Base-by-base conservation (phyloP, 768 basidiomycete species). In the Boletus vinaceobasis region DNA sequence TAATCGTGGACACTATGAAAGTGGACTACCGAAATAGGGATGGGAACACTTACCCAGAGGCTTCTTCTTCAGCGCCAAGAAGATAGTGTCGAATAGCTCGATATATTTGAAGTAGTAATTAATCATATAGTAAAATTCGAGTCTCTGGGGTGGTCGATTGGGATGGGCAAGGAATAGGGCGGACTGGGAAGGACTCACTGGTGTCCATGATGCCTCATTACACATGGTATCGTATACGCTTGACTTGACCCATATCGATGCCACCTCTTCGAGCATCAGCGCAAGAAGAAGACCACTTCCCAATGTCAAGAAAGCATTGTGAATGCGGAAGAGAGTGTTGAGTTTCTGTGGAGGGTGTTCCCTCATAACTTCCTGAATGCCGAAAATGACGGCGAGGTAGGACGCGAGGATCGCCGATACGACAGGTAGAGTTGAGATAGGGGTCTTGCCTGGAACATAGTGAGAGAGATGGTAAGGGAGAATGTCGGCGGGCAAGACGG, bases 91-190 rank as follows among this genome's bases (percentile, higher is more conserved):
- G 59, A 96, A 71, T 55, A 98, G 84, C 75, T 99, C 97, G 60
- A 97, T 76, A 73, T 98, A 98, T 72, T 98, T 98, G 84, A 97
- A 92, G 75, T 87, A 94, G 77, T 98, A 99, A 78, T 99, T 99
- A 79, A 98, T 79, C 80, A 98, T 93, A 78, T 99, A 98, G 78
- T 91, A 98, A 67, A 94, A 88, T 75, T 98, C 90, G 71, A 98
- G 79, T 70, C 82, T 83, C 94, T 97, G 65, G 14, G 42, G 21
- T 39, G 9, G 43, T 49, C 29, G 31, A 5, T 17, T 51, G 57
- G 32, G 48, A 46, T 45, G 35, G 60, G 52, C 7, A 6, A 27
- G n/a, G 19, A 46, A 52, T 9, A n/a, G 27, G 5, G 45, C 6
- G 38, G 44, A 55, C 43, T 29, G 21, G 26, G 50, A 42, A 48